Evolutionary conservation across 2,329 filamentous ascomycete species (phyloP), one percentile per base, ranked within the genome.

Genomic region (Thelonectria discophora): DNA sequence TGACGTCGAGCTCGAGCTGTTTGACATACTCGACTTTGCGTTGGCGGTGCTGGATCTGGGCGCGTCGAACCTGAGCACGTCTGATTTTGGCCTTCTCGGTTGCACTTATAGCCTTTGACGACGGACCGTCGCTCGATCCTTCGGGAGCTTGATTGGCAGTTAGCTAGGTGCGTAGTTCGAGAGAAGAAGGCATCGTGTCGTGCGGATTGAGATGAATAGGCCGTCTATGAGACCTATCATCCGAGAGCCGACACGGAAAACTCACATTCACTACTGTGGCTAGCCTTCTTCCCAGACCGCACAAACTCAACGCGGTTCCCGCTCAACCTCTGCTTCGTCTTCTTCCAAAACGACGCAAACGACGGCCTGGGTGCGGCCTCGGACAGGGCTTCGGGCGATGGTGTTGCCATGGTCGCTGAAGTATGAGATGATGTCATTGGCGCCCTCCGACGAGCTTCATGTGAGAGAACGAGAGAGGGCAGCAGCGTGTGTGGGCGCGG

Each of bases 1-100:
- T 75, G 17, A 83, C 74, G 66, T 86, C 83, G 62, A 80, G 74
- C 75, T 86, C 84, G 30, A 86, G 80, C 74, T 85, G 76, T 68
- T 80, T 81, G 64, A 82, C 78, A 69, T 86, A 84, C 70, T 85
- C 81, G 52, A 81, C 82, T 68, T 86, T 86, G 68, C 84, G 82
- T 71, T 84, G 80, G 15, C 84, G 82, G 66, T 86, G 84, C 69
- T 85, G 80, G 39, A 81, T 79, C 76, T 86, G 84, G 2, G 84
- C 84, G 20, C 77, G 79, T 3, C 83, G 75, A 53, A 86, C 84
- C 64, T 86, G 84, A 3, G 80, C 79, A 0, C 84, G 79, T 5
- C 84, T 80, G 15, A 76, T 63, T 67, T 81, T 77, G 20, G 80
- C 75, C 70, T 83, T 84, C 55, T 79, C 76, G 66, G 73, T 67